Conservation (phyloP, 148 eudicot species). For the Dianthus caryophyllus region DNA sequence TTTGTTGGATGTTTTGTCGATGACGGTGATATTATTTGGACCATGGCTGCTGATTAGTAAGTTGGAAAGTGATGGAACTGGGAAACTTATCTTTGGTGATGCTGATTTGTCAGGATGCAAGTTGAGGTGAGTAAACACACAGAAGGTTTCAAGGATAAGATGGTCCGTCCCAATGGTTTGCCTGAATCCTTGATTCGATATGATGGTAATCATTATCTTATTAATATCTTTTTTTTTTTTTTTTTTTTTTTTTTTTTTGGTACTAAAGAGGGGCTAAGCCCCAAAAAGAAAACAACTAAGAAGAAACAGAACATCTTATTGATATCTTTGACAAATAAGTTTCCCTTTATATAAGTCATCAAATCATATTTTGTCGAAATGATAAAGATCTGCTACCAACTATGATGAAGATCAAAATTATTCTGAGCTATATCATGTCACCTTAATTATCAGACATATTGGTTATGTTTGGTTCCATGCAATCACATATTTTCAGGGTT, state of each 20-base stretch:
- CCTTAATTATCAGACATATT: not conserved
- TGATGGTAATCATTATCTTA: conserved; percentile 53
- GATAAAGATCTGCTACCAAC: not conserved
- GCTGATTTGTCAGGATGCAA: conserved; percentile 73
- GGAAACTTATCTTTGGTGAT: conserved; percentile 18
- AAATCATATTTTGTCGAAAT: not conserved
- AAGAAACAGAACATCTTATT: too few relatives aligned
- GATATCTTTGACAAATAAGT: not conserved
- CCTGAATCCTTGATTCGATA: conserved; percentile 92
- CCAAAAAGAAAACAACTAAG: too few relatives aligned
- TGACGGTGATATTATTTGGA: conserved; percentile 13
- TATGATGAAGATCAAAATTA: not conserved
- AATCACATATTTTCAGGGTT: not conserved
- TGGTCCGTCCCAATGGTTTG: conserved; percentile 83
- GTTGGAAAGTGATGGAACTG: conserved; percentile 20
- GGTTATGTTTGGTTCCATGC: not conserved
- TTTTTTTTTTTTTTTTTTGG: too few relatives aligned
- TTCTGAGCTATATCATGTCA: not conserved
- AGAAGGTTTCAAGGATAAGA: conserved; percentile 79
- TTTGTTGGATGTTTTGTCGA: conserved; percentile 3
- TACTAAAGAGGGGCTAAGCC: too few relatives aligned
- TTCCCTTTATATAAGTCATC: not conserved
- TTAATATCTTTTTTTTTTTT: not conserved
- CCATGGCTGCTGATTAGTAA: conserved; percentile 2
- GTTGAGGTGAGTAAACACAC: conserved; percentile 99